These are phyloP conservation scores for Lactifluus echinatus DNA, from an alignment of 768 basidiomycete genomes.

Conservation along the genomic window DNA sequence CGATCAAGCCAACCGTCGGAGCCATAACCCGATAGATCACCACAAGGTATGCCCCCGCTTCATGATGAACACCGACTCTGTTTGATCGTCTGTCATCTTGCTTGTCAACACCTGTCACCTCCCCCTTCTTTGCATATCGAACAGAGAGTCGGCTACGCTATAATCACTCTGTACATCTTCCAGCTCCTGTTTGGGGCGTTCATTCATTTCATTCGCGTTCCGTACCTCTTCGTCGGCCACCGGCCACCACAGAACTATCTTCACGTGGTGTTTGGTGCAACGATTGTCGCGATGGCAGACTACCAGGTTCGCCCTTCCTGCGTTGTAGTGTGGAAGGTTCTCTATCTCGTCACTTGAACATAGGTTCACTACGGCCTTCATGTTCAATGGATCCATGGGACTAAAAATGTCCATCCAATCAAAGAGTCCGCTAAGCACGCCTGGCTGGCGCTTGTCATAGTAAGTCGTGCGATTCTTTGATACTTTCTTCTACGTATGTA, in stretches of 20 bases:
- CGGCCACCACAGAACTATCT: constrained; percentile 34
- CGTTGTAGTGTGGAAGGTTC: not conserved
- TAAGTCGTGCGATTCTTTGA: not conserved
- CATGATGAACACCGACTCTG: not conserved
- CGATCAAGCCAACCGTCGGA: not conserved
- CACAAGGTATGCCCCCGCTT: constrained; percentile 28
- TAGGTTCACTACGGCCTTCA: constrained; percentile 13
- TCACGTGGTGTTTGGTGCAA: constrained; percentile 42
- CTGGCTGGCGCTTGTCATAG: constrained; percentile 15
- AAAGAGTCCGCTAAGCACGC: constrained; percentile 5
- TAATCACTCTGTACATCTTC: constrained; percentile 45
- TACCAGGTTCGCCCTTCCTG: constrained; percentile 30
- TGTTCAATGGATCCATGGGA: constrained; percentile 18
- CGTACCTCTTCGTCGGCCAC: constrained; percentile 28
- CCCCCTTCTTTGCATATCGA: constrained; percentile 13
- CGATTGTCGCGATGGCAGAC: constrained; percentile 45
- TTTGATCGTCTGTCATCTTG: not conserved
- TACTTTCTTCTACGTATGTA: too few relatives aligned
- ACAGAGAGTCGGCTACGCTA: constrained; percentile 43
- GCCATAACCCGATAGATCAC: constrained; percentile 26
- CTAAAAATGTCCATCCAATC: constrained; percentile 10
- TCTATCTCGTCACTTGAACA: not conserved
- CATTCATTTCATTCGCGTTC: constrained; percentile 46
- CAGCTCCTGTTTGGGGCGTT: constrained; percentile 42
- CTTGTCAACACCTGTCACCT: not conserved